phyloP scores from a whole-genome alignment of 257 asterid genomes.

The Nicotiana tomentosiformis region DNA sequence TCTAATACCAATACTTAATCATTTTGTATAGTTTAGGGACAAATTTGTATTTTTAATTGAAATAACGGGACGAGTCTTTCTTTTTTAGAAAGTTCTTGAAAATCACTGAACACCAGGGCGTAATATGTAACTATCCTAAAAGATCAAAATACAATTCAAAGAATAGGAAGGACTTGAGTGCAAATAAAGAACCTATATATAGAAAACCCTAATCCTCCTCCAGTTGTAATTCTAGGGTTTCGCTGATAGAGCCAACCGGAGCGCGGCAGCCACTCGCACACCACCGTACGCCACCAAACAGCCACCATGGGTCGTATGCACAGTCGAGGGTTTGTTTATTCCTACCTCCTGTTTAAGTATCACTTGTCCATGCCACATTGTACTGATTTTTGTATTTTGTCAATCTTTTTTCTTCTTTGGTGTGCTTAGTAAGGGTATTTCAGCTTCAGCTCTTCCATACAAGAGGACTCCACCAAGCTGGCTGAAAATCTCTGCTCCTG shows the following conservation, averaged over 20 bases:
- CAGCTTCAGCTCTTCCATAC: conserved; percentile 82
- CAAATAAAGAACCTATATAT: neutral
- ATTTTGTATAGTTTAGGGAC: too few species aligned
- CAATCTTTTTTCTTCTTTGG: neutral
- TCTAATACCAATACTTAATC: too few species aligned
- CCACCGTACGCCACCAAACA: neutral
- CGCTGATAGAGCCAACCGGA: neutral
- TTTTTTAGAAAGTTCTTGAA: neutral
- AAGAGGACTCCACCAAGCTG: conserved; percentile 84
- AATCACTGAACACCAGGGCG: neutral
- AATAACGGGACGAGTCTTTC: too few species aligned
- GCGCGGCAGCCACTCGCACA: neutral
- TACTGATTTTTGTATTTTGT: neutral
- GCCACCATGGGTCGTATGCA: conserved; percentile 78
- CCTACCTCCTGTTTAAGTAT: neutral
- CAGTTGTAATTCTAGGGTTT: neutral
- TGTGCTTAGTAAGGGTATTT: conserved; percentile 72
- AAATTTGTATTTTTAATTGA: too few species aligned
- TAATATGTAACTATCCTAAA: neutral
- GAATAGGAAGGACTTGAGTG: neutral
- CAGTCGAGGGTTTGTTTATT: conserved; percentile 58
- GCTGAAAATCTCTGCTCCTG: conserved; percentile 59
- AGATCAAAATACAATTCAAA: neutral
- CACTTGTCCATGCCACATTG: neutral
- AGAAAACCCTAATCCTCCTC: neutral